Conservation (phyloP, 2,329 filamentous ascomycete species). For the Ophiosphaerella korrae region DNA sequence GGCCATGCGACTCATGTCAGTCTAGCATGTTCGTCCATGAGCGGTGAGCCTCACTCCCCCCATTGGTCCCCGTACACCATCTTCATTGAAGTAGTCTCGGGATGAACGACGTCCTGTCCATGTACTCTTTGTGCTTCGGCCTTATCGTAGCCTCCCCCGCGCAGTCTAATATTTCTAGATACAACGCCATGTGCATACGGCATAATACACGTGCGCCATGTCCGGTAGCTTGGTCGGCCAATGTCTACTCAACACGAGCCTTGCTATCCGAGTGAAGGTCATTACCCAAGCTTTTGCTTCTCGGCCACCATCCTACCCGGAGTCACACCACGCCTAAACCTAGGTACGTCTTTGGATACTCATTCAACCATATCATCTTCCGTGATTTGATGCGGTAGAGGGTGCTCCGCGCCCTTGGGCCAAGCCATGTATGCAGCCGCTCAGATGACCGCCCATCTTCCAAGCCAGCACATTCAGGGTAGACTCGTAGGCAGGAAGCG, state of each 20-base stretch:
- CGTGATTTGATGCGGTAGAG: conserved; percentile 23
- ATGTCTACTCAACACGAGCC: conserved; percentile 22
- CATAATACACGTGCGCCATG: conserved; percentile 16
- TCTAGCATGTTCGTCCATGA: conserved; percentile 24
- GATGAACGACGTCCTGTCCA: too few species aligned
- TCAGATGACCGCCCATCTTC: conserved; percentile 27
- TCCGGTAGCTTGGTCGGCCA: conserved; percentile 15
- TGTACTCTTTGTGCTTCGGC: conserved; percentile 5
- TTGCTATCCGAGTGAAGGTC: conserved; percentile 10
- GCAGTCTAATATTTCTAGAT: conserved; percentile 21
- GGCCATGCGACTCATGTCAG: conserved; percentile 27
- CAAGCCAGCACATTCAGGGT: conserved; percentile 11
- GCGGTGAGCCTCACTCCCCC: conserved; percentile 32
- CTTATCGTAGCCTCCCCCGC: conserved; percentile 30
- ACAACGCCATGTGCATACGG: conserved; percentile 18
- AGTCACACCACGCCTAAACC: conserved; percentile 11
- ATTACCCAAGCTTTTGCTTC: conserved; percentile 16
- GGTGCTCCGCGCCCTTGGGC: conserved; percentile 13
- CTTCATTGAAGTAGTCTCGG: neutral
- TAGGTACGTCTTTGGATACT: too few species aligned
- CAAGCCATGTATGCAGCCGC: conserved; percentile 19
- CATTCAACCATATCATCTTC: neutral
- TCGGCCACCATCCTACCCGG: conserved; percentile 23
- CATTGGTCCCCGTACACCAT: conserved; percentile 29
- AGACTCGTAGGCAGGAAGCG: neutral